Percentiles rank a stretch among this genome's conserved stretches.
Evolutionary conservation across 441 rosid species (phyloP).

Genomic region (Pelargonium australe): DNA sequence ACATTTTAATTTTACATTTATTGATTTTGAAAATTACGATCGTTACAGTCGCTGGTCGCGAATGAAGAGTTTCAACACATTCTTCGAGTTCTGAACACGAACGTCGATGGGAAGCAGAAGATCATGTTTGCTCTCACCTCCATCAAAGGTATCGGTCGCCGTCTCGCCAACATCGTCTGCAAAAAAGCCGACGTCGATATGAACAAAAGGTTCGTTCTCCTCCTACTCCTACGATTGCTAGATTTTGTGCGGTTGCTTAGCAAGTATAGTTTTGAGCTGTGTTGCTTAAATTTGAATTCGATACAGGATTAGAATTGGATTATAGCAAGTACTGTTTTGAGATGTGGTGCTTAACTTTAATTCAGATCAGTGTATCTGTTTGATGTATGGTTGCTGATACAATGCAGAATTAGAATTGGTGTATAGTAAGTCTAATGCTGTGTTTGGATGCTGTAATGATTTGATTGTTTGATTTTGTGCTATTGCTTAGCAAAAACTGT

Average conservation of each 20-base stretch:
- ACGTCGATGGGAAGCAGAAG: slow-evolving; percentile 23
- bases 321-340: too few relatives aligned
- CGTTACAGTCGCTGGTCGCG: slow-evolving; percentile 24
- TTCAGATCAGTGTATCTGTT: too few relatives aligned
- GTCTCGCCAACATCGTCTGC: slow-evolving; percentile 29
- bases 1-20: background rate
- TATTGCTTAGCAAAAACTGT: too few relatives aligned
- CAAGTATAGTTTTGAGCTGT: background rate
- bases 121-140: slow-evolving; percentile 30
- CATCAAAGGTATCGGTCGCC: slow-evolving; percentile 29
- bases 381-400: too few relatives aligned
- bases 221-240: background rate
- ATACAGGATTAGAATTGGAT: too few relatives aligned
- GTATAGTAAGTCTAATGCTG: too few relatives aligned
- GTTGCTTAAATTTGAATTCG: background rate
- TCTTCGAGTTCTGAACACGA: slow-evolving; percentile 21
- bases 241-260: background rate
- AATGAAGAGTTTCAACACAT: slow-evolving; percentile 30
- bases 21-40: background rate
- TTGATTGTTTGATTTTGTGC: too few relatives aligned
- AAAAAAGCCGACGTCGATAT: slow-evolving; percentile 30
- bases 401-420: too few relatives aligned
- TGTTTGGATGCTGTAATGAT: too few relatives aligned
- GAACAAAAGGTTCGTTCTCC: slow-evolving; percentile 24
- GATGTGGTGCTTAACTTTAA: too few relatives aligned